Evolutionary conservation across 345 rosid genomes (phyloP).

Genomic region (Populus simonii): DNA sequence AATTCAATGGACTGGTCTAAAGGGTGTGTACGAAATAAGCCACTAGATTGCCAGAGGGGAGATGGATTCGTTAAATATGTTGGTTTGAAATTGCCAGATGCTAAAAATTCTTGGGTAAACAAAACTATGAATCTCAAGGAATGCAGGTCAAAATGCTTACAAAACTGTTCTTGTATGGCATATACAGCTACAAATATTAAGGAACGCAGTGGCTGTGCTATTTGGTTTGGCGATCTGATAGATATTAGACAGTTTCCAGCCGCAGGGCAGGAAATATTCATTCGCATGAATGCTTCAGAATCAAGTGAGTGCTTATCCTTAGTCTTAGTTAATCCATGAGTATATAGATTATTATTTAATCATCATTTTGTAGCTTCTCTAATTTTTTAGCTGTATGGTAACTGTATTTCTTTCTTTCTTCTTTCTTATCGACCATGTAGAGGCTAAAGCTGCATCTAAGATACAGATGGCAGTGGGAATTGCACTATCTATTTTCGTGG

Average conservation of each 20-base stretch:
- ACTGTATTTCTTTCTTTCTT: neutral
- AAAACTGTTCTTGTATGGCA: conserved; percentile 20
- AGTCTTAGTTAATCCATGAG: neutral
- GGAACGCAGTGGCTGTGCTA: conserved; percentile 15
- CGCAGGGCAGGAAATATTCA: conserved; percentile 2
- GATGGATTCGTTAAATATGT: conserved; percentile 7
- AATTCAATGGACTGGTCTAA: conserved; percentile 5
- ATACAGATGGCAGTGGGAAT: neutral
- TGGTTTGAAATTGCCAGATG: conserved; percentile 18
- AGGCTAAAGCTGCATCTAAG: neutral
- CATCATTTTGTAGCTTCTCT: too few relatives aligned
- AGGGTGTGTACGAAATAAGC: conserved; percentile 9
- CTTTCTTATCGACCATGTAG: neutral
- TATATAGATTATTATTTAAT: too few relatives aligned
- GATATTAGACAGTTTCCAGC: conserved; percentile 9
- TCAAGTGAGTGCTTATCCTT: neutral
- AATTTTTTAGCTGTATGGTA: neutral
- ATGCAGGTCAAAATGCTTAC: conserved; percentile 11
- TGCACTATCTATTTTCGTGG: neutral
- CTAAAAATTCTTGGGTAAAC: conserved; percentile 10
- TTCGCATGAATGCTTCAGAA: conserved; percentile 16
- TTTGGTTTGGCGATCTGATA: conserved; percentile 17
- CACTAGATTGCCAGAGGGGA: conserved; percentile 2
- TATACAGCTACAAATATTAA: neutral
- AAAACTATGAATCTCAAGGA: conserved; percentile 2